Conservation (phyloP, 2,329 filamentous ascomycete genomes). For the Aspergillus nomiae region DNA sequence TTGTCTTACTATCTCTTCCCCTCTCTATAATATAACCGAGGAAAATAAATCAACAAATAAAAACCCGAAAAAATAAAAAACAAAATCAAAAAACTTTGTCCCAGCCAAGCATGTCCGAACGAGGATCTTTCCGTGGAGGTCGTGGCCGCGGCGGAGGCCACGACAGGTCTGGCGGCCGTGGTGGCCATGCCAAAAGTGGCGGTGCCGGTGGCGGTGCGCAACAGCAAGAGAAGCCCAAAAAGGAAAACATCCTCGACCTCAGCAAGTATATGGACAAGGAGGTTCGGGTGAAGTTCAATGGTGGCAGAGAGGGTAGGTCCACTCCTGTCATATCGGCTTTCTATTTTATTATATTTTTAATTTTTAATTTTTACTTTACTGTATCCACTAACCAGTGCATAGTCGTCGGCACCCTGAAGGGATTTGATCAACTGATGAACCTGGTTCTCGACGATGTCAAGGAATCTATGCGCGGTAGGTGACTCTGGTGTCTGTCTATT, state of each 20-base stretch:
- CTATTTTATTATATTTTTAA: not conserved
- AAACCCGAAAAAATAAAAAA: not conserved
- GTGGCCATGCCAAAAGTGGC: conserved; percentile 49
- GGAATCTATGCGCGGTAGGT: conserved; percentile 80
- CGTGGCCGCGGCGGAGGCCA: conserved; percentile 41
- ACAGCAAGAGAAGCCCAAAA: conserved; percentile 79
- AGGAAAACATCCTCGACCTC: conserved; percentile 96
- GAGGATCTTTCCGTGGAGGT: conserved; percentile 60
- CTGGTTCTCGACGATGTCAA: conserved; percentile 92
- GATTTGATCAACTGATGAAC: conserved; percentile 98
- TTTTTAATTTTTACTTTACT: not conserved
- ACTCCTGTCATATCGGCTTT: not conserved
- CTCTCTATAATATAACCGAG: conserved; percentile 5
- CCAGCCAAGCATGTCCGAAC: conserved; percentile 41
- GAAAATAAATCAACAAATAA: conserved; percentile 7
- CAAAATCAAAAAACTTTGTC: not conserved
- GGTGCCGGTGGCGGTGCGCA: conserved; percentile 53
- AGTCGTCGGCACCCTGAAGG: conserved; percentile 90
- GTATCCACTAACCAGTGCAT: conserved; percentile 8
- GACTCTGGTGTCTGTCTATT: not conserved
- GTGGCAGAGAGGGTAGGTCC: conserved; percentile 78
- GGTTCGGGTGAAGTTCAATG: conserved; percentile 95
- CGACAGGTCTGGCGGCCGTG: conserved; percentile 45
- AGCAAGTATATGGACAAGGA: conserved; percentile 97
- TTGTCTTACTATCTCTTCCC: conserved; percentile 2